These are phyloP conservation scores for Cornus florida DNA, from an alignment of 148 eudicot species.

Conservation along the genomic window DNA sequence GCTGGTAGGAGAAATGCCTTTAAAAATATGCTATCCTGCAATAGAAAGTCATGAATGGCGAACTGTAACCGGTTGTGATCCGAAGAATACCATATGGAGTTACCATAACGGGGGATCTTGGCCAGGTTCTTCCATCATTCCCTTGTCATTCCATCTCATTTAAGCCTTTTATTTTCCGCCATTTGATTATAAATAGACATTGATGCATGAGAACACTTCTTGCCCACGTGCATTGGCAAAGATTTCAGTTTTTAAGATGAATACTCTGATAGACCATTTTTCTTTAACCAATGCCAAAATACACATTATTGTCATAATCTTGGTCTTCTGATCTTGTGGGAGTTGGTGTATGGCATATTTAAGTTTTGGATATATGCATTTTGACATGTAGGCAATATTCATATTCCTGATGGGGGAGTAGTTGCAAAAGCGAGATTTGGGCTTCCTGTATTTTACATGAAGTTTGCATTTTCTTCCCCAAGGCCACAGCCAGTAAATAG, in stretches of 20 bases:
- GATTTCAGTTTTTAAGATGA: not conserved
- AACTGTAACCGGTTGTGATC: slow-evolving; percentile 94
- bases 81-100: slow-evolving; percentile 98
- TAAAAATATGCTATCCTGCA: slow-evolving; percentile 85
- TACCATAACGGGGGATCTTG: slow-evolving; percentile 98
- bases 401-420: not conserved
- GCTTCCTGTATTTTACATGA: not conserved
- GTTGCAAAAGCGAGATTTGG: not conserved
- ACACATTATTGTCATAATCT: not conserved
- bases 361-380: not conserved
- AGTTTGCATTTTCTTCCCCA: not conserved
- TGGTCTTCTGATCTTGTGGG: not conserved
- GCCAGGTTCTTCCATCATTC: slow-evolving; percentile 70
- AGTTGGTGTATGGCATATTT: not conserved
- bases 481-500: not conserved
- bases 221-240: not conserved
- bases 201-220: not conserved
- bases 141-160: slow-evolving; percentile 13
- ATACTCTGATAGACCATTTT: not conserved
- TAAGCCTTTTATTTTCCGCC: not conserved
- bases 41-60: slow-evolving; percentile 97
- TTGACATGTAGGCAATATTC: not conserved
- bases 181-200: not conserved
- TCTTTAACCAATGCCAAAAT: not conserved
- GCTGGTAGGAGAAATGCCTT: slow-evolving; percentile 93